Conservation (phyloP, 2,329 filamentous ascomycete genomes). For the Metarhizium humberi region DNA sequence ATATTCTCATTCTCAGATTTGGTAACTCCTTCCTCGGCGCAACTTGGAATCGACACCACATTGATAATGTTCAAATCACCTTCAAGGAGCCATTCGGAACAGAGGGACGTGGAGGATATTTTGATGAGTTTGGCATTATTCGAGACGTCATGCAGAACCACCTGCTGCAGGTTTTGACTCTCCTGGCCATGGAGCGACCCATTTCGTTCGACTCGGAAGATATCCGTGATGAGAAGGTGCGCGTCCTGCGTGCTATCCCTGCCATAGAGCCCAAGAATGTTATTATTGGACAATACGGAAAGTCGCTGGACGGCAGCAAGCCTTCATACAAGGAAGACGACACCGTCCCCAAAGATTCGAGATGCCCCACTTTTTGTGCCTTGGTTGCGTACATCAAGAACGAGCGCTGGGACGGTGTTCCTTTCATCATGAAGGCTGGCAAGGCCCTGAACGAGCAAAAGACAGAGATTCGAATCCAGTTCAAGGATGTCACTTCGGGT, state of each 20-base stretch:
- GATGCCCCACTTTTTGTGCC: constrained; percentile 96
- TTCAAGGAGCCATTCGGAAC: constrained; percentile 99
- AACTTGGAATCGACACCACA: constrained; percentile 98
- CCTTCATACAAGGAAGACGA: constrained; percentile 98
- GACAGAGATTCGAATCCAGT: constrained; percentile 98
- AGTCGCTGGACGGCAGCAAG: constrained; percentile 91
- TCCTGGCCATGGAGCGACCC: constrained; percentile 95
- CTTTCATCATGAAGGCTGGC: constrained; percentile 98
- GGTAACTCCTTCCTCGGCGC: constrained; percentile 98
- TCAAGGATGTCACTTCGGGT: constrained; percentile 97
- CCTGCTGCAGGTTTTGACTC: constrained; percentile 87
- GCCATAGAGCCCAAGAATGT: constrained; percentile 98
- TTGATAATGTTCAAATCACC: constrained; percentile 97
- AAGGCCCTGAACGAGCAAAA: constrained; percentile 99
- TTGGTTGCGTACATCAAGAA: constrained; percentile 99
- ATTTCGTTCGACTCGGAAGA: constrained; percentile 98
- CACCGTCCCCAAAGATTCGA: constrained; percentile 92
- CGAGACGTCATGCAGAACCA: constrained; percentile 99
- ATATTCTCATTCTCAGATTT: constrained; percentile 94
- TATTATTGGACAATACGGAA: constrained; percentile 97
- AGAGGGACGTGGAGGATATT: constrained; percentile 95
- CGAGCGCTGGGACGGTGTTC: constrained; percentile 97
- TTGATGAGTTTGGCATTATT: constrained; percentile 98
- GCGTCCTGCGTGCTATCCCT: constrained; percentile 86
- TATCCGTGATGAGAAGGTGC: constrained; percentile 96